These are phyloP conservation scores for Mycena pura DNA, from an alignment of 768 basidiomycete species.

Conservation along the genomic window DNA sequence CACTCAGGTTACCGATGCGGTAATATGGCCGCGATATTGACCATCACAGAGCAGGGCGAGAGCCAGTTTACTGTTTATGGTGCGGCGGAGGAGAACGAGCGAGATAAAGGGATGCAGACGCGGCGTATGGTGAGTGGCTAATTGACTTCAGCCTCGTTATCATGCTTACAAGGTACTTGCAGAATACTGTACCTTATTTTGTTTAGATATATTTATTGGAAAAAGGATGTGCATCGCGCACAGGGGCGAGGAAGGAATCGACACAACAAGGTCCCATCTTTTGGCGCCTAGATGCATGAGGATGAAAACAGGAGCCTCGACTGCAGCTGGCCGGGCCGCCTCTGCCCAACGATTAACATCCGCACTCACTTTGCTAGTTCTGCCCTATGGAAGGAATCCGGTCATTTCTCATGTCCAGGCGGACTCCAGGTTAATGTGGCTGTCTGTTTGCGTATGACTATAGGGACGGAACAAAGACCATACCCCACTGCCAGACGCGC, in stretches of 20 bases:
- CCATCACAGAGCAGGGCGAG: slow-evolving; percentile 71
- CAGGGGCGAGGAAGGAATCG: too few species aligned
- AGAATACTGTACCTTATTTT: slow-evolving; percentile 65
- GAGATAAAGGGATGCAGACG: slow-evolving; percentile 80
- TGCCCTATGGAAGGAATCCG: neutral
- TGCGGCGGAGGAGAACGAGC: slow-evolving; percentile 88
- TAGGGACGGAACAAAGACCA: neutral
- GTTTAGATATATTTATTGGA: slow-evolving; percentile 41
- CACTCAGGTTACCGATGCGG: slow-evolving; percentile 64
- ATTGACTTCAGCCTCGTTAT: neutral
- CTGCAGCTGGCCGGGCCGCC: too few species aligned
- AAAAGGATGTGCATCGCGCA: too few species aligned
- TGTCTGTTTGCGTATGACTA: neutral
- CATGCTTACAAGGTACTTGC: neutral
- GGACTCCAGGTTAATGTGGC: neutral
- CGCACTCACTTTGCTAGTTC: neutral
- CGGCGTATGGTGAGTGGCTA: slow-evolving; percentile 68
- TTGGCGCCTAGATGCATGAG: too few species aligned
- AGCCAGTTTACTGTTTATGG: slow-evolving; percentile 83
- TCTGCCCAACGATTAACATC: neutral
- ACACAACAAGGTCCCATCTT: too few species aligned
- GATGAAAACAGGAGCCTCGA: too few species aligned
- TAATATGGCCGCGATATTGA: slow-evolving; percentile 91
- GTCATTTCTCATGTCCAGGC: neutral
- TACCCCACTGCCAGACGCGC: neutral